These are phyloP conservation scores for Tephrocybe sp. DNA, from an alignment of 768 basidiomycete species.

Conservation along the genomic window DNA sequence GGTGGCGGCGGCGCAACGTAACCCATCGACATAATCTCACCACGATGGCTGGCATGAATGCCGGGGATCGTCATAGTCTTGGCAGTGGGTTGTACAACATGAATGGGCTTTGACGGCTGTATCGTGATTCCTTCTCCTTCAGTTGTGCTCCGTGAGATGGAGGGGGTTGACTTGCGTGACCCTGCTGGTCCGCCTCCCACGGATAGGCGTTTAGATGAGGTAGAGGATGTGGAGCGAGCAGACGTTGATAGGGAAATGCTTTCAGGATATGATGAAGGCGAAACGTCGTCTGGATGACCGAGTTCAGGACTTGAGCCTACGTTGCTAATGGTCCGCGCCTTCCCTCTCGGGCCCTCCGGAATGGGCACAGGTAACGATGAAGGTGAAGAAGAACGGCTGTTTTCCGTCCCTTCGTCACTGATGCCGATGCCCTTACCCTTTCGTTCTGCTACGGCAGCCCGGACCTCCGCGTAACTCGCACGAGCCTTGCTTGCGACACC, in stretches of 20 bases:
- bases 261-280: slow-evolving; percentile 16
- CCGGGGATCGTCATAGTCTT: slow-evolving; percentile 86
- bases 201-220: slow-evolving; percentile 20
- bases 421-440: slow-evolving; percentile 33
- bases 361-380: slow-evolving; percentile 14
- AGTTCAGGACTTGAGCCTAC: slow-evolving; percentile 13
- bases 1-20: slow-evolving; percentile 52
- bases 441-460: slow-evolving; percentile 72
- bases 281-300: slow-evolving; percentile 2
- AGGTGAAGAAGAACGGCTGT: slow-evolving; percentile 20
- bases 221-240: slow-evolving; percentile 17
- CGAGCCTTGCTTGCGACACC: slow-evolving; percentile 38
- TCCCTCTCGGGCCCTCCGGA: slow-evolving; percentile 14
- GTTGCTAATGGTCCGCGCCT: slow-evolving; percentile 18
- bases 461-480: slow-evolving; percentile 69
- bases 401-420: slow-evolving; percentile 28
- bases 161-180: slow-evolving; percentile 27
- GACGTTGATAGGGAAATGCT: slow-evolving; percentile 15
- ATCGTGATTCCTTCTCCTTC: slow-evolving; percentile 29
- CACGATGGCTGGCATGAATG: slow-evolving; percentile 81
- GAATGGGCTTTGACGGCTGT: slow-evolving; percentile 39
- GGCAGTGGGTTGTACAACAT: slow-evolving; percentile 74
- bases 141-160: slow-evolving; percentile 32
- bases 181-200: slow-evolving; percentile 1
- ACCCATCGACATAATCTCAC: slow-evolving; percentile 84